phyloP scores from a whole-genome alignment of 345 rosid species.

The Citrus sinensis region DVS_A1.0 CM039166.1:1064001-1064500 shows the following conservation, averaged over 20 bases:
- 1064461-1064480: not conserved
- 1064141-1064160: not conserved
- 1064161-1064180: not conserved
- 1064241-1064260: not conserved
- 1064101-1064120: not conserved
- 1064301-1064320: too few species aligned
- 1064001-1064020: not conserved
- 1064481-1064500: not conserved
- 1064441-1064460: slow-evolving; percentile 6
- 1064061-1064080: not conserved
- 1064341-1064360: too few species aligned
- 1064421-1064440: slow-evolving; percentile 53
- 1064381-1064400: slow-evolving; percentile 69
- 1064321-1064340: too few species aligned
- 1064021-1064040: not conserved
- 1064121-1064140: not conserved
- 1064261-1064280: not conserved
- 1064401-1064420: slow-evolving; percentile 88
- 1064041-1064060: not conserved
- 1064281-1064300: not conserved
- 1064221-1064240: not conserved
- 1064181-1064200: not conserved
- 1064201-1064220: not conserved
- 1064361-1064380: slow-evolving; percentile 72
- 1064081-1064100: not conserved